Base-by-base conservation (phyloP, 2,329 filamentous ascomycete species). In the Aspergillus ustus region DNA sequence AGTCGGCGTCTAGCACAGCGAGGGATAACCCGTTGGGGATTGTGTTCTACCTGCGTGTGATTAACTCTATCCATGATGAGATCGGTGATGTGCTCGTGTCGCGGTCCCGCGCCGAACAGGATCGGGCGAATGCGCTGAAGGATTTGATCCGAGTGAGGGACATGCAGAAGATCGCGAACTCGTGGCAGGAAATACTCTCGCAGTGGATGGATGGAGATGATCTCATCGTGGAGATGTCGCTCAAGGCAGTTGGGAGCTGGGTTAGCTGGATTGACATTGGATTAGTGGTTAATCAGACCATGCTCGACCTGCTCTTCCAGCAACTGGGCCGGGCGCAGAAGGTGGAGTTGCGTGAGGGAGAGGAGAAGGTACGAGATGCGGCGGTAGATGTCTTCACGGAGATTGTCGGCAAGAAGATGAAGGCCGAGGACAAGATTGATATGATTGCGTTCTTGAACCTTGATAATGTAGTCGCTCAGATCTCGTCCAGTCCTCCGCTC, bases 181-280 rank as follows among this genome's bases (percentile, higher is more conserved):
- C 93, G 4, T 99, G 95, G 95, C 91, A 95, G 76, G 91, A 96
- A 72, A 90, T 99, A 49, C 84, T 99, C 59, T 84, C 87, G 11
- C 87, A 89, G 70, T 98, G 93, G 85, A 83, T 84, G 67, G 86
- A 87, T 59, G 85, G 87, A 60, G 87, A 90, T 67, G 89, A 93
- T 72, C 76, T 80, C 46, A 85, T 98, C 61, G 85, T 96, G 48
- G 93, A 97, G 76, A 89, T 96, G 84, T 93, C 91, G 69, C 84
- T 99, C 57, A 92, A 90, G 78, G 90, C 93, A n/a, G 88, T 99
- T 67, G 93, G 92, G 43, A 95, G 94, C 76, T 99, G 95, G 94
- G 93, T 97, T 63, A 96, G 93, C 84, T 99, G 95, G 95, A 96
- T 96, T 72, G 95, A 98, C 73, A 98, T 99, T 70, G 91, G 91